A percentile compares a stretch with the other conserved stretches of the same genome.
These are phyloP conservation scores for Rauvolfia tetraphylla DNA, from an alignment of 257 asterid genomes.

Conservation along the genomic window DNA sequence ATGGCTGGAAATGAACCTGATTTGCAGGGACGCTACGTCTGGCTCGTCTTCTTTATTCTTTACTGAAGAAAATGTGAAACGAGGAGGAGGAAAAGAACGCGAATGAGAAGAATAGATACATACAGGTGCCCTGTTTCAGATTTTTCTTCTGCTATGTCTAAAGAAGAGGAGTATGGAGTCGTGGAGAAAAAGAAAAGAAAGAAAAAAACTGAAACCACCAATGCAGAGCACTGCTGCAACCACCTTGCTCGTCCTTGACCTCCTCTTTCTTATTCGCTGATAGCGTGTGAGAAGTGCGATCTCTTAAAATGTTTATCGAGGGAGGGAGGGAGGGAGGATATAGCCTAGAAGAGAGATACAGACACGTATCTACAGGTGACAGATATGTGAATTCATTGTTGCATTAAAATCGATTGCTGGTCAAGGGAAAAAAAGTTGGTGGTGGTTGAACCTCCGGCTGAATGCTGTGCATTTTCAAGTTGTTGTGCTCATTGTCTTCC, in stretches of 20 bases:
- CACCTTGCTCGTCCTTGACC: neutral
- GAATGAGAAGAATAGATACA: neutral
- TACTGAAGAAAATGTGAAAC: neutral
- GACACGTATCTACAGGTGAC: conserved; percentile 46
- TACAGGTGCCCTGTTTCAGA: neutral
- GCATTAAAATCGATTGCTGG: conserved; percentile 43
- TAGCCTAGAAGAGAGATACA: conserved; percentile 18
- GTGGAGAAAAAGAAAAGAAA: neutral
- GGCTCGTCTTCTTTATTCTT: neutral
- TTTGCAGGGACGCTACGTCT: neutral
- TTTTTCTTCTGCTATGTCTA: neutral
- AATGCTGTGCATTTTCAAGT: conserved; percentile 13
- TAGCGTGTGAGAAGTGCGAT: conserved; percentile 16
- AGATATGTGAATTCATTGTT: conserved; percentile 37
- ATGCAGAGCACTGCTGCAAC: neutral
- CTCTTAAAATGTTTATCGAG: neutral
- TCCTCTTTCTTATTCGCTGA: conserved; percentile 9
- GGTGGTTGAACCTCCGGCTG: conserved; percentile 75
- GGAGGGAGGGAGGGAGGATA: conserved; percentile 11
- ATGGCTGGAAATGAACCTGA: neutral
- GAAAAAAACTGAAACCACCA: neutral
- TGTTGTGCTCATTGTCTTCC: conserved; percentile 13
- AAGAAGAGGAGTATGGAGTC: neutral
- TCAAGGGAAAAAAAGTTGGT: conserved; percentile 45
- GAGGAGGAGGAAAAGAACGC: neutral